Evolutionary conservation across 495 filamentous ascomycete genomes (phyloP), one percentile per base, ranked within the genome.

Genomic region (Cladorrhinum samala): DNA sequence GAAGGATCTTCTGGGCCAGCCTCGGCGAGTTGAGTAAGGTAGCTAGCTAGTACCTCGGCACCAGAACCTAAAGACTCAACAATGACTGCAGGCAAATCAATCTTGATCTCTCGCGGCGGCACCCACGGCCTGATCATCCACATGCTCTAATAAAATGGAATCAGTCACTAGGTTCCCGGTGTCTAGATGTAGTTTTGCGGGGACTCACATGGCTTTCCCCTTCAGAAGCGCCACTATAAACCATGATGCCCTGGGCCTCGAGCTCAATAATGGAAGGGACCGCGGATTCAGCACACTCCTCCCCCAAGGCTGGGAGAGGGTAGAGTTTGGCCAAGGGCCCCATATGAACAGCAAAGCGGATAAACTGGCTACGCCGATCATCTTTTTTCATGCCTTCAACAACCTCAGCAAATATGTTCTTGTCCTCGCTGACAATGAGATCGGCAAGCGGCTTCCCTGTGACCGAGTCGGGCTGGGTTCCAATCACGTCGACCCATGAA

Each of bases 81-180:
- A 46, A 98, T 82, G n/a, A 95, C 68, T 30, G 81, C 76, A 38
- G 93, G 92, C 18, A 98, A 80, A 65, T 97, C 93, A 59, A 98
- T 96, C 45, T 91, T 95, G 48, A 97, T 86, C 73, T 96, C 90
- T 59, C 87, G 81, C 7, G 88, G 89, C 40, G 90, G 77, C 27
- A 89, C 82, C 68, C 89, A 91, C n/a, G 90, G 94, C 60, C 91
- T 86, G 50, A 98, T 80, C 89, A 97, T 97, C 93, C 93, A 98
- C 93, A 98, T 98, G 36, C 91, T 95, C 91, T 96, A 60, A 37
- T 38, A 56, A 17, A 17, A 54, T 19, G 14, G 39, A 14, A 25
- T 36, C 21, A 54, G 52, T 19, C 30, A 18, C 41, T 46, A 44
- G 21, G 42, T 42, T 42, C 11, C 13, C 9, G 23, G 4, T 21